Base-by-base conservation (phyloP, 768 basidiomycete genomes). In the Stropharia rugosoannulata region DNA sequence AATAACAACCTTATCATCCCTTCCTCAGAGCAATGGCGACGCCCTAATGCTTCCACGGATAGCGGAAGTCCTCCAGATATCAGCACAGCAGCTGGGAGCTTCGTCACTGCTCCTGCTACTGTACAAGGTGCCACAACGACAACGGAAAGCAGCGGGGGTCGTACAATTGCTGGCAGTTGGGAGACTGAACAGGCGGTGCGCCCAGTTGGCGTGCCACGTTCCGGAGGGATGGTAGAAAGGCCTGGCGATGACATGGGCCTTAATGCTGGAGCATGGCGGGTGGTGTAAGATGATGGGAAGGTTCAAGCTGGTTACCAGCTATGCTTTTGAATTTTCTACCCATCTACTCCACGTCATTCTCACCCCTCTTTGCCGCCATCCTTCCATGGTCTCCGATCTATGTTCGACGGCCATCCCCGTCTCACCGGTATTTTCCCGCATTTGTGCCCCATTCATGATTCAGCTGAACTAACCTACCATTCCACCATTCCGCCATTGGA, bases 71-170 rank as follows among this genome's bases (percentile, higher is more conserved):
- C 73, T 38, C 77, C 80, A 0, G 86, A 86, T 65, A 78, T 90
- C 64, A 89, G 87, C 67, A 86, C 86, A 0, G 87, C 88, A 11
- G 77, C 82, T 2, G 77, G 78, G 56, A 89, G 87, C 54, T 87
- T 89, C 60, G 78, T 89, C 18, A 88, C 88, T 4, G 80, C 81
- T 15, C 78, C 89, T 40, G 78, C 80, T 45, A 87, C 85, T 6
- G 66, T 86, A 10, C 77, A 77, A 13, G 80, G 82, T 13, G 74
- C 77, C 19, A 75, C 78, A 59, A 85, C 85, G 15, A 76, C 79
- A 64, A 77, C 80, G 60, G 84, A 81, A 51, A 77, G 80, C 45
- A 61, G 58, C 44, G 61, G 59, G 51, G 78, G 73, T 35, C 69
- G 70, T 19, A 78, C 75, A 37, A 72, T 77, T 15, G 68, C 75